These are phyloP conservation scores for Candida michaelii DNA, from an alignment of 805 yeast genomes.

Conservation along the genomic window DNA sequence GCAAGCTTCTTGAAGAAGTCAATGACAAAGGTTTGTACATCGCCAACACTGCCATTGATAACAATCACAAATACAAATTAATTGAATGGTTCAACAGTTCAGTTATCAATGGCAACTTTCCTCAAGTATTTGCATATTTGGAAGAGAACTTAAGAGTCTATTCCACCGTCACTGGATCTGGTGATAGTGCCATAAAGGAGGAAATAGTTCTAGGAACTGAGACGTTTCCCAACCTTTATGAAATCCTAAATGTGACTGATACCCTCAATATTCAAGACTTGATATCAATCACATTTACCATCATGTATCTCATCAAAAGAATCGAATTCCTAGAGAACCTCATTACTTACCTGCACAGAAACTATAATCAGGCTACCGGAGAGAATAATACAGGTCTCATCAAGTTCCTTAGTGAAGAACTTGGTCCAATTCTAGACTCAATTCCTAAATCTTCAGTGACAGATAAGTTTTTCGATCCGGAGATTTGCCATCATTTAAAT, in stretches of 20 bases:
- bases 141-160: slow-evolving; percentile 9
- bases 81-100: slow-evolving; percentile 12
- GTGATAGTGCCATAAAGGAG: neutral
- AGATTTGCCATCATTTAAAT: slow-evolving; percentile 18
- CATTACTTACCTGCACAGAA: slow-evolving; percentile 11
- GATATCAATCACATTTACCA: slow-evolving; percentile 4
- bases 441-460: slow-evolving; percentile 10
- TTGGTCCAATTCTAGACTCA: slow-evolving; percentile 28
- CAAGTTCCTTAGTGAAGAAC: slow-evolving; percentile 24
- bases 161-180: neutral
- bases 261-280: neutral
- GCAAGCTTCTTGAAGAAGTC: slow-evolving; percentile 14
- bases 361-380: slow-evolving; percentile 1
- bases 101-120: slow-evolving; percentile 12
- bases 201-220: neutral
- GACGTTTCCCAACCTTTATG: slow-evolving; percentile 1
- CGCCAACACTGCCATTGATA: neutral
- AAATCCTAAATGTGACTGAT: slow-evolving; percentile 7
- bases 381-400: slow-evolving; percentile 16
- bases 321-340: slow-evolving; percentile 22
- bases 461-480: slow-evolving; percentile 15
- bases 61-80: slow-evolving; percentile 7
- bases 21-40: slow-evolving; percentile 11
- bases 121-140: slow-evolving; percentile 9
- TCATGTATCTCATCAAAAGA: slow-evolving; percentile 26